Percentiles rank a stretch among this genome's conserved stretches.
Evolutionary conservation across 148 eudicot species (phyloP).

Genomic region (Camellia japonica): DNA sequence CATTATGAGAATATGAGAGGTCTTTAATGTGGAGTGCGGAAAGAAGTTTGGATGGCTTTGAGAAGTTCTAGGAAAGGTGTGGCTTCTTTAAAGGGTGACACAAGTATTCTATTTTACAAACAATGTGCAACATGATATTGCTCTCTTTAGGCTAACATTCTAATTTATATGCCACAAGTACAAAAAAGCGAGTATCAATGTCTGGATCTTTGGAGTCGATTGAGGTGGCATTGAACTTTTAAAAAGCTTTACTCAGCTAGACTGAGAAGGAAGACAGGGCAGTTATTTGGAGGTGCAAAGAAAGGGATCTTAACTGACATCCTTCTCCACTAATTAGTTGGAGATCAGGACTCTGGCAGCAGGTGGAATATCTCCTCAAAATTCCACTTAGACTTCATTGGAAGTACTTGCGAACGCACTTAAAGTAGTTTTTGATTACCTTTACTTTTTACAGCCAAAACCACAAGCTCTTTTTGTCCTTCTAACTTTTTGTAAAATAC

Average conservation of each 20-base stretch:
- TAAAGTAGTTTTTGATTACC: not conserved
- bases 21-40: not conserved
- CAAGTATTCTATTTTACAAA: not conserved
- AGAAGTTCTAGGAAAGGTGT: not conserved
- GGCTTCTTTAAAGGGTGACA: not conserved
- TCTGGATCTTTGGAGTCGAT: not conserved
- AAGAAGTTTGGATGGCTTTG: not conserved
- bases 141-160: not conserved
- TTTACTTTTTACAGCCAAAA: not conserved
- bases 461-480: not conserved
- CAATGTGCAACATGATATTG: not conserved
- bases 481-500: not conserved
- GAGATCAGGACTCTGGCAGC: not conserved
- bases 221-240: not conserved
- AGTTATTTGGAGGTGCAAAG: not conserved
- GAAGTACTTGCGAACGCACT: not conserved
- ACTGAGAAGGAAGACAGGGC: not conserved
- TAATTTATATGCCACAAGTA: not conserved
- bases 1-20: not conserved
- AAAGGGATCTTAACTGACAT: conserved; percentile 8
- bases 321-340: not conserved
- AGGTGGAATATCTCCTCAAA: not conserved
- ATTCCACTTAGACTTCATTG: not conserved
- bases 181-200: not conserved
- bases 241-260: conserved; percentile 6